Percentiles rank a stretch among this genome's conserved stretches.
Evolutionary conservation across 345 rosid species (phyloP).

Genomic region (Lepidium sativum): DNA sequence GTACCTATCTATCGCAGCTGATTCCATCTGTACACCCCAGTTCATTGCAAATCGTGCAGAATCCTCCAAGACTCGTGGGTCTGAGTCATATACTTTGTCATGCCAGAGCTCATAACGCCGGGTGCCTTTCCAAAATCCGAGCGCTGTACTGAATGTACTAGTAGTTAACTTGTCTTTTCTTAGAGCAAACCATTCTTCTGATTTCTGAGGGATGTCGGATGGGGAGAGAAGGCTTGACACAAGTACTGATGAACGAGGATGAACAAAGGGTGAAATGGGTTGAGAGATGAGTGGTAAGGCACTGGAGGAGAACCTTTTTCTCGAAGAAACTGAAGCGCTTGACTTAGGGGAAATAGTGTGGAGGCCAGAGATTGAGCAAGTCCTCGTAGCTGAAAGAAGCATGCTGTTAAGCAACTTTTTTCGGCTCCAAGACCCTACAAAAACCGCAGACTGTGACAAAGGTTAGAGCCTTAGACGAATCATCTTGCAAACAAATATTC

Average conservation of each 20-base stretch:
- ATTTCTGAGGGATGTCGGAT: conserved; percentile 63
- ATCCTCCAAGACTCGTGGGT: conserved; percentile 27
- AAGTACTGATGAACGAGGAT: conserved; percentile 35
- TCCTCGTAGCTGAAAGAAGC: conserved; percentile 36
- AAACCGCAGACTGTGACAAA: conserved; percentile 22
- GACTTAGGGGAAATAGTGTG: conserved; percentile 22
- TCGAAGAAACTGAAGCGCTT: not conserved
- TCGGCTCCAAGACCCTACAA: conserved; percentile 26
- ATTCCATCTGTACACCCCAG: conserved; percentile 81
- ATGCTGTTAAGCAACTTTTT: conserved; percentile 7
- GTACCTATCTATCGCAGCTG: conserved; percentile 62
- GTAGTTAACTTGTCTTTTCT: conserved; percentile 78
- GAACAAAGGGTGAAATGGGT: conserved; percentile 18
- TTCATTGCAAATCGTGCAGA: conserved; percentile 53
- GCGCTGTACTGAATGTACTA: conserved; percentile 88
- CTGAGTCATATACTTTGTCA: conserved; percentile 64
- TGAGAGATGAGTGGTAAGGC: conserved; percentile 23
- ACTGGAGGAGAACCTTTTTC: conserved; percentile 23
- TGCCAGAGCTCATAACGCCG: conserved; percentile 84
- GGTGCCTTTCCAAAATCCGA: conserved; percentile 85
- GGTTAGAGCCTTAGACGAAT: conserved; percentile 1
- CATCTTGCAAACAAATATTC: not conserved
- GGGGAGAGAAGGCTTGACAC: conserved; percentile 35
- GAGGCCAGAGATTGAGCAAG: conserved; percentile 29
- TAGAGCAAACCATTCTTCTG: conserved; percentile 91